Conservation (phyloP, 176 grass and related monocot genomes). For the Hordeum marinum region DNA sequence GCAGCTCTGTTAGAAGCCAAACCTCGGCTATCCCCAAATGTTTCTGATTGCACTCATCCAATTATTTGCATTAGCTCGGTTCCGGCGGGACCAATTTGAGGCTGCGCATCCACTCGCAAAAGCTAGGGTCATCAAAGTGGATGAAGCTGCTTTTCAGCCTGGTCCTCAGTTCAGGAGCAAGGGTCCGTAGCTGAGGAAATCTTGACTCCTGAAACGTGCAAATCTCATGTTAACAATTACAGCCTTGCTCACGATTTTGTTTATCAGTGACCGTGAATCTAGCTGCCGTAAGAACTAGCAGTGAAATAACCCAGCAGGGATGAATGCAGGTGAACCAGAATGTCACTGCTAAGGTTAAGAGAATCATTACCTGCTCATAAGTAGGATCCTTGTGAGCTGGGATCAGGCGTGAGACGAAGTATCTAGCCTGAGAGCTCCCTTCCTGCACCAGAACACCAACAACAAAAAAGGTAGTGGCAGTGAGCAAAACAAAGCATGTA, state of each 20-base stretch:
- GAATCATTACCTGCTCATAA: slow-evolving; percentile 84
- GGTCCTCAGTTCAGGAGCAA: slow-evolving; percentile 64
- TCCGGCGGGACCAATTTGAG: slow-evolving; percentile 87
- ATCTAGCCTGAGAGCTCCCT: slow-evolving; percentile 93
- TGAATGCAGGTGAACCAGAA: slow-evolving; percentile 4
- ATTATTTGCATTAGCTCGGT: slow-evolving; percentile 54
- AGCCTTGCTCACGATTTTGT: neutral
- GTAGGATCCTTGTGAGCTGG: slow-evolving; percentile 99
- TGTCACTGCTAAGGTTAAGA: neutral
- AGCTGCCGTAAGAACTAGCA: neutral
- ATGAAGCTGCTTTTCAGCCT: slow-evolving; percentile 91
- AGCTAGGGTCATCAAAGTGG: slow-evolving; percentile 84
- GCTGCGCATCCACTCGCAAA: slow-evolving; percentile 99
- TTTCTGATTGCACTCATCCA: neutral
- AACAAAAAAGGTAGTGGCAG: neutral
- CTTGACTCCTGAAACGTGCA: slow-evolving; percentile 75
- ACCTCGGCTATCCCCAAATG: neutral
- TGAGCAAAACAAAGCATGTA: slow-evolving; percentile 23
- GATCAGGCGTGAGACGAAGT: slow-evolving; percentile 96
- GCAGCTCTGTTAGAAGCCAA: slow-evolving; percentile 19
- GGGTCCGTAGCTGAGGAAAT: slow-evolving; percentile 70
- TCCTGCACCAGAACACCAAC: slow-evolving; percentile 46
- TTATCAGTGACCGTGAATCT: neutral
- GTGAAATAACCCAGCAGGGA: neutral
- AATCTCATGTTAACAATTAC: slow-evolving; percentile 22